These are phyloP conservation scores for Naganishia vaughanmartiniae DNA, from an alignment of 768 basidiomycete species.

Conservation along the genomic window DNA sequence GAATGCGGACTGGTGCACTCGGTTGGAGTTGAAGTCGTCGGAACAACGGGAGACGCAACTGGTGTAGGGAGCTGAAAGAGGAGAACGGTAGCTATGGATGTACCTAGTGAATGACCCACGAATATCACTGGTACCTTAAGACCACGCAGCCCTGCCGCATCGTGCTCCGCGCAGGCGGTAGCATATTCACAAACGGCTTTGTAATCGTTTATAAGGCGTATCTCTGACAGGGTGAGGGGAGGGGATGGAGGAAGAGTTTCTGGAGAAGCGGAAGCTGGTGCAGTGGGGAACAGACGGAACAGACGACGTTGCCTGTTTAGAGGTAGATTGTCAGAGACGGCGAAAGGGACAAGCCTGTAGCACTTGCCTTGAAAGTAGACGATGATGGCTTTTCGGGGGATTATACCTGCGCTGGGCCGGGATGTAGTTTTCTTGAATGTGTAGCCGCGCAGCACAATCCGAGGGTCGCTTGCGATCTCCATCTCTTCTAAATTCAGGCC, in stretches of 20 bases:
- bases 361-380: conserved; percentile 53
- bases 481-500: conserved; percentile 49
- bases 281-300: conserved; percentile 58
- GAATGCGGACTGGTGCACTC: neutral
- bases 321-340: neutral
- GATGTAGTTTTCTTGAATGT: conserved; percentile 30
- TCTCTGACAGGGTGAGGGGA: conserved; percentile 51
- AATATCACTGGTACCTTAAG: conserved; percentile 48
- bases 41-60: neutral
- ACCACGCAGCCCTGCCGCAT: neutral
- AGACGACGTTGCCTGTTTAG: conserved; percentile 57
- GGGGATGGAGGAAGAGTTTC: conserved; percentile 33
- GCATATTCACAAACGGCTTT: conserved; percentile 49
- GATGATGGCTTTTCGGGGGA: conserved; percentile 43
- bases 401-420: conserved; percentile 30
- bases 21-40: conserved; percentile 29
- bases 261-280: conserved; percentile 57
- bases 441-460: conserved; percentile 9
- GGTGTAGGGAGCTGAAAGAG: conserved; percentile 40
- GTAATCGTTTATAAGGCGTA: conserved; percentile 56
- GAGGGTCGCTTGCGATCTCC: conserved; percentile 35
- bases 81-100: conserved; percentile 55
- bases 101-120: conserved; percentile 60
- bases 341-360: neutral
- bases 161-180: conserved; percentile 43